Evolutionary conservation across 169 alveolate genomes (phyloP).

Genomic region (Miamiensis avidus): DNA sequence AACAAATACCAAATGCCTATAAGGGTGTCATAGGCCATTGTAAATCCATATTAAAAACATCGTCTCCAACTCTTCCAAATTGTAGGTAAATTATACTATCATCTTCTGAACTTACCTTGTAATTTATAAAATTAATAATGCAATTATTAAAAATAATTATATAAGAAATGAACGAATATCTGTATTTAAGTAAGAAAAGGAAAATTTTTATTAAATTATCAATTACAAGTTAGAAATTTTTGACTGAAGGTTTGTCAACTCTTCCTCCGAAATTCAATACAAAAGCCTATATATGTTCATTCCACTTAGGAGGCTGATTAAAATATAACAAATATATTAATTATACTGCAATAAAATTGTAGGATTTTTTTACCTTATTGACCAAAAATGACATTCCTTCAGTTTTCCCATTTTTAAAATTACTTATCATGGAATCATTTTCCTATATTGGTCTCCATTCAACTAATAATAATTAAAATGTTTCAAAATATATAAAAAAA

Average conservation of each 20-base stretch:
- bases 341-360: neutral
- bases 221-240: slow-evolving; percentile 69
- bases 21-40: slow-evolving; percentile 62
- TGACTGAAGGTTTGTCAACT: slow-evolving; percentile 75
- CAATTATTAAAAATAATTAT: too few relatives aligned
- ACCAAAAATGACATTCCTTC: neutral
- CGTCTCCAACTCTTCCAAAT: slow-evolving; percentile 74
- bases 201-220: too few relatives aligned
- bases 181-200: too few relatives aligned
- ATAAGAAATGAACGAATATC: neutral
- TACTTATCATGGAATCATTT: slow-evolving; percentile 10
- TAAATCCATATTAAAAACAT: slow-evolving; percentile 68
- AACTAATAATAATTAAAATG: neutral
- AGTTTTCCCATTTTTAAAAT: slow-evolving; percentile 4
- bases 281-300: slow-evolving; percentile 62
- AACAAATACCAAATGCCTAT: slow-evolving; percentile 70
- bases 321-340: neutral
- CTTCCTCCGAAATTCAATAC: slow-evolving; percentile 77
- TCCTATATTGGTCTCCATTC: slow-evolving; percentile 1
- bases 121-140: too few relatives aligned
- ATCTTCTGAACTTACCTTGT: slow-evolving; percentile 46
- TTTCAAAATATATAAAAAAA: too few relatives aligned
- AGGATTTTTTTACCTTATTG: neutral
- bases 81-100: slow-evolving; percentile 65
- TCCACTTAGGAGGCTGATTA: slow-evolving; percentile 74